These are phyloP conservation scores for Aspergillus carlsbadensis DNA, from an alignment of 495 filamentous ascomycete genomes.

Conservation along the genomic window DNA sequence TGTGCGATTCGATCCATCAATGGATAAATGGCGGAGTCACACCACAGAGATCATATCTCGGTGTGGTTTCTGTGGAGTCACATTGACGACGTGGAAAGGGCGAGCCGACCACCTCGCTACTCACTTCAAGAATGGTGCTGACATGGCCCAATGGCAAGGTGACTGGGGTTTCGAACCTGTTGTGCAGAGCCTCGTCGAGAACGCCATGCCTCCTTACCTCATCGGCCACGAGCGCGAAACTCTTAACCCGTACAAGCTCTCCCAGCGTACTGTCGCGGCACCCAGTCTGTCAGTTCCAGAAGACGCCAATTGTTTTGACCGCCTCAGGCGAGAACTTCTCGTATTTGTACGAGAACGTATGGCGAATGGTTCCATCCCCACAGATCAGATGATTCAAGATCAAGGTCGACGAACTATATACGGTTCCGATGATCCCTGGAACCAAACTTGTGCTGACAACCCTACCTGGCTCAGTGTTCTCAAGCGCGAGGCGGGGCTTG, in stretches of 20 bases:
- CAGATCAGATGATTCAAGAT: constrained; percentile 61
- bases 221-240: constrained; percentile 42
- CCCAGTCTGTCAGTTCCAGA: constrained; percentile 28
- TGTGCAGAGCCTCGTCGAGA: constrained; percentile 67
- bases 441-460: constrained; percentile 71
- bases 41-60: constrained; percentile 69
- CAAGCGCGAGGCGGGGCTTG: constrained; percentile 62
- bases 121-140: constrained; percentile 70
- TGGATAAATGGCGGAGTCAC: constrained; percentile 77
- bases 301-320: constrained; percentile 44
- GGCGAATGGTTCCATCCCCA: constrained; percentile 51
- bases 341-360: constrained; percentile 52
- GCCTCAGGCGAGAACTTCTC: constrained; percentile 59
- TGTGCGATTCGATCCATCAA: constrained; percentile 63
- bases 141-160: constrained; percentile 76
- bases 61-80: constrained; percentile 69
- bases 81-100: constrained; percentile 69
- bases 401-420: constrained; percentile 66
- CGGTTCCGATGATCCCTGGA: constrained; percentile 65
- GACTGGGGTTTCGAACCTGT: constrained; percentile 75
- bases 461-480: constrained; percentile 62
- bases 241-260: constrained; percentile 37
- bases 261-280: constrained; percentile 19
- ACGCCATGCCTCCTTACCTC: constrained; percentile 65
- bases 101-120: constrained; percentile 70